Conservation (phyloP, 495 filamentous ascomycete species). For the Lophium mytilinum region DNA sequence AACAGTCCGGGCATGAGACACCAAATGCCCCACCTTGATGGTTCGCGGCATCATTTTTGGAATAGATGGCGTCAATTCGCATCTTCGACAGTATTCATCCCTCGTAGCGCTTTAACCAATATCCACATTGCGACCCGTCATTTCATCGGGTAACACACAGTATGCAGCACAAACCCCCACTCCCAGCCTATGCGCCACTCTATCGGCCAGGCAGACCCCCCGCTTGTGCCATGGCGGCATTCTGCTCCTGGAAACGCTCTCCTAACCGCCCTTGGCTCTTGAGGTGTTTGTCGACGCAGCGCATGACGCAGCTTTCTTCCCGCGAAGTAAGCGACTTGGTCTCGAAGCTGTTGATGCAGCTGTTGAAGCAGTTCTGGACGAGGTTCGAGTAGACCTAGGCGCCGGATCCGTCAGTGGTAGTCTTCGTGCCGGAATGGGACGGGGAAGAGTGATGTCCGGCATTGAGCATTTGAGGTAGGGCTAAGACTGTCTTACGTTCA, state of each 20-base stretch:
- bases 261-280: slow-evolving; percentile 78
- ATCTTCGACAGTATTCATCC: too few relatives aligned
- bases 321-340: slow-evolving; percentile 81
- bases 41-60: too few relatives aligned
- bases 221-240: slow-evolving; percentile 74
- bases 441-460: neutral
- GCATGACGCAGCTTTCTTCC: slow-evolving; percentile 83
- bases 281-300: slow-evolving; percentile 92
- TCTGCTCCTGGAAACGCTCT: slow-evolving; percentile 90
- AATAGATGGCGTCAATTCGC: too few relatives aligned
- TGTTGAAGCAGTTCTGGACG: slow-evolving; percentile 89
- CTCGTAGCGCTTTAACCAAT: too few relatives aligned
- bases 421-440: neutral
- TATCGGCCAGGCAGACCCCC: slow-evolving; percentile 34
- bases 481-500: slow-evolving; percentile 59
- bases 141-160: too few relatives aligned
- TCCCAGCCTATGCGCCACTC: neutral
- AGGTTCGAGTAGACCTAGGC: slow-evolving; percentile 90
- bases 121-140: too few relatives aligned
- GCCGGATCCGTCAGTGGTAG: slow-evolving; percentile 2
- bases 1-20: neutral
- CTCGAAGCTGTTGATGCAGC: slow-evolving; percentile 97
- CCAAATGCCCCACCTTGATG: too few relatives aligned
- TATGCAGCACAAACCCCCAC: neutral
- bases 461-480: neutral